Conservation (phyloP, 2,329 filamentous ascomycete species). For the Coccinonectria pachysandricola region DNA sequence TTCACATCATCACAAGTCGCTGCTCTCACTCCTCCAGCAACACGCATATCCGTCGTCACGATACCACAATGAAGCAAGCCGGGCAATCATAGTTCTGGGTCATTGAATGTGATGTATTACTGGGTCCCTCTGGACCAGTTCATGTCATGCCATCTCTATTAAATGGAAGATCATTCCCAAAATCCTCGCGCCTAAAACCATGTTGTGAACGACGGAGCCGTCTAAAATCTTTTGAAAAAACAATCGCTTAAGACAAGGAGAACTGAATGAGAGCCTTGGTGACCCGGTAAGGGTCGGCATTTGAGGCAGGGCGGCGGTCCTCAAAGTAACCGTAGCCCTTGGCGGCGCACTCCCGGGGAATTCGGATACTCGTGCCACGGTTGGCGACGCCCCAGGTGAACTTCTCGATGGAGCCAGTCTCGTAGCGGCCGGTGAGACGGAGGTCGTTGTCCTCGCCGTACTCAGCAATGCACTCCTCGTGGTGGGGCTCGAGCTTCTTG, state of each 20-base stretch:
- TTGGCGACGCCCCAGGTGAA: constrained; percentile 90
- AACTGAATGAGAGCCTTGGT: constrained; percentile 55
- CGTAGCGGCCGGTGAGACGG: constrained; percentile 85
- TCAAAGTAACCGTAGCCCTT: constrained; percentile 96
- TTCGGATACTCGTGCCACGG: constrained; percentile 88
- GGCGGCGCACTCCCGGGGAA: constrained; percentile 73
- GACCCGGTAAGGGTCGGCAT: constrained; percentile 75
- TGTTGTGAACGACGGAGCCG: constrained; percentile 5
- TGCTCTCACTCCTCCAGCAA: too few relatives aligned
- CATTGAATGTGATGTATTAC: constrained; percentile 7
- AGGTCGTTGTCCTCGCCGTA: constrained; percentile 94
- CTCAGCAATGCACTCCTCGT: constrained; percentile 79
- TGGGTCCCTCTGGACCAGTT: constrained; percentile 5
- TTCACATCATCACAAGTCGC: too few relatives aligned
- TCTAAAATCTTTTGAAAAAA: constrained; percentile 4
- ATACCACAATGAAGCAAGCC: too few relatives aligned
- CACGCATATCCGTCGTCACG: too few relatives aligned
- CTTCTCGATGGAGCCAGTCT: constrained; percentile 87
- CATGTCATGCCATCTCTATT: constrained; percentile 9
- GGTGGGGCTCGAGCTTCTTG: constrained; percentile 71
- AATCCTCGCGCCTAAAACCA: constrained; percentile 8
- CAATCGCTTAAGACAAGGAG: constrained; percentile 9
- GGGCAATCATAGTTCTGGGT: too few relatives aligned
- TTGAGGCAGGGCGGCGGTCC: constrained; percentile 71
- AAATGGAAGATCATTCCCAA: constrained; percentile 7